Percentiles rank a stretch among this genome's conserved stretches.
phyloP scores from a whole-genome alignment of 257 asterid genomes.

The Solanum sitiens region DNA sequence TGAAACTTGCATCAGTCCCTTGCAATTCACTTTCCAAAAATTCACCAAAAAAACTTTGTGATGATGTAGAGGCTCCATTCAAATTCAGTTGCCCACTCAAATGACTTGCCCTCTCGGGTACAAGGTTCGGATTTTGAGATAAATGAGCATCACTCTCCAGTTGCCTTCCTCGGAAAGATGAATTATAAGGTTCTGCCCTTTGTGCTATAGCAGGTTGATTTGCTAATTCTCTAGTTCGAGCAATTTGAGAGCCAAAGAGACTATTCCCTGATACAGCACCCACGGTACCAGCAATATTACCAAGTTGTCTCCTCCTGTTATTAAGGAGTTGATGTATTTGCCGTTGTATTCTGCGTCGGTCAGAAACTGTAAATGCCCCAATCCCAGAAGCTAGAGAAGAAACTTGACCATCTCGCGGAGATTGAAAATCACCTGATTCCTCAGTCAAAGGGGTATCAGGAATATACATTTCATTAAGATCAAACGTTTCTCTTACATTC shows the following conservation, averaged over 20 bases:
- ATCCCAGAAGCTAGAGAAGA: constrained; percentile 40
- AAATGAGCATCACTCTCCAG: constrained; percentile 12
- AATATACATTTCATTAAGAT: constrained; percentile 65
- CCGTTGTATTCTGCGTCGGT: constrained; percentile 62
- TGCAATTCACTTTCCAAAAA: constrained; percentile 24
- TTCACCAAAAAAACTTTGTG: constrained; percentile 25
- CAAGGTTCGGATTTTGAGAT: constrained; percentile 18
- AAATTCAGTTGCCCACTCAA: constrained; percentile 26
- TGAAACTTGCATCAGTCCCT: constrained; percentile 25
- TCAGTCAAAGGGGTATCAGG: constrained; percentile 66
- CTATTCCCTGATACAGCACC: constrained; percentile 19
- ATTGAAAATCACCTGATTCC: constrained; percentile 21
- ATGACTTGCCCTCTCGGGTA: constrained; percentile 27
- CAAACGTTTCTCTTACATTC: constrained; percentile 47
- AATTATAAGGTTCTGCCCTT: constrained; percentile 13
- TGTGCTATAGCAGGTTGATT: constrained; percentile 21
- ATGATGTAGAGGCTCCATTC: constrained; percentile 57
- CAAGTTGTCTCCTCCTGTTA: constrained; percentile 40
- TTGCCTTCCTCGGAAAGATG: constrained; percentile 27
- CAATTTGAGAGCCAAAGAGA: constrained; percentile 33
- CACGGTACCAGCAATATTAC: constrained; percentile 6
- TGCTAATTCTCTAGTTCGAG: constrained; percentile 21
- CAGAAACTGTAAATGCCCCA: constrained; percentile 50
- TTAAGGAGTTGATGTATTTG: constrained; percentile 49
- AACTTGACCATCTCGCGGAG: constrained; percentile 46